Conservation (phyloP, 441 rosid species). For the Capsella rubella region DNA sequence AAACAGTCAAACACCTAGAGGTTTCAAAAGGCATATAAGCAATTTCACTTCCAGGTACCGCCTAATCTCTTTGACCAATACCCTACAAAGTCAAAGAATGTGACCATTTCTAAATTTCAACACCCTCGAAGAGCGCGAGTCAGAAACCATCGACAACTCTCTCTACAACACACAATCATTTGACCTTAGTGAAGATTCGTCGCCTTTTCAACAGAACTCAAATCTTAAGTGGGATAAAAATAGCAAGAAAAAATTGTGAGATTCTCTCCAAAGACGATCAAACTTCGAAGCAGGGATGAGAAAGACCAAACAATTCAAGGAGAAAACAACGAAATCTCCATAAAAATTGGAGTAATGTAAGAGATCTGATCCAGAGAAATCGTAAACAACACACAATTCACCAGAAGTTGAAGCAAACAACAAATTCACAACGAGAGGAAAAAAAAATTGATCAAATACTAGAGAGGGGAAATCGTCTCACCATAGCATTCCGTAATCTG, state of each 20-base stretch:
- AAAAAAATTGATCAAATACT: background rate
- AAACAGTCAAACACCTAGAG: constrained; percentile 42
- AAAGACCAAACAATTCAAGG: constrained; percentile 20
- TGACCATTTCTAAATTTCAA: constrained; percentile 38
- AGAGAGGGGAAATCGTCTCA: constrained; percentile 46
- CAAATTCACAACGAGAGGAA: constrained; percentile 5
- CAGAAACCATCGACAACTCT: constrained; percentile 29
- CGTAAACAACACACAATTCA: constrained; percentile 31
- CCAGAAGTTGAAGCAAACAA: constrained; percentile 25
- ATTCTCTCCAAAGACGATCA: constrained; percentile 24
- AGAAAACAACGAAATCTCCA: constrained; percentile 16
- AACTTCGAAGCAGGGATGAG: constrained; percentile 16
- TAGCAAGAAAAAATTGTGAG: constrained; percentile 12
- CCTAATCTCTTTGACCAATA: constrained; percentile 46
- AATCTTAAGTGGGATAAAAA: constrained; percentile 26
- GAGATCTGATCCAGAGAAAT: constrained; percentile 54
- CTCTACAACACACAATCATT: constrained; percentile 32
- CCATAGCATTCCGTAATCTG: constrained; percentile 90
- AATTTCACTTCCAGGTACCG: constrained; percentile 28
- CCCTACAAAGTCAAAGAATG: constrained; percentile 40
- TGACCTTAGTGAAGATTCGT: constrained; percentile 34
- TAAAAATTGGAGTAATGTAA: constrained; percentile 45
- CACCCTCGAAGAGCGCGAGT: constrained; percentile 53
- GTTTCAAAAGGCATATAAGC: constrained; percentile 24
- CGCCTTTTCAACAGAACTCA: constrained; percentile 41